Evolutionary conservation across 2,329 filamentous ascomycete genomes (phyloP), one percentile per base, ranked within the genome.

Genomic region (Pyrenophora teres): DNA sequence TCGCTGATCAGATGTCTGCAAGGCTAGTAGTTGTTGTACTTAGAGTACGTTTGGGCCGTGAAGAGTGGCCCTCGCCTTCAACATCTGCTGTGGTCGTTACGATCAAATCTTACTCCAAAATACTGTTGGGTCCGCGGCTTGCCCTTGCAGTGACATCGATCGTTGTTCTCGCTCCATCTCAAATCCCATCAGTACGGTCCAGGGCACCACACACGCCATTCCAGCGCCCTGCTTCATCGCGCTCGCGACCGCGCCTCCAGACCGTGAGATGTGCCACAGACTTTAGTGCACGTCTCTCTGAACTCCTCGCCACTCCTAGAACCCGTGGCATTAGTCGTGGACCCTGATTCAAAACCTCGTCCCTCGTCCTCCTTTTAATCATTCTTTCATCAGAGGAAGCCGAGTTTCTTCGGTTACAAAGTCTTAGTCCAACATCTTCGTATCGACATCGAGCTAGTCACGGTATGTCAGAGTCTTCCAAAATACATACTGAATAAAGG

Each of bases 151-250:
- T 55, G 48, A 54, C 46, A 51, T 57, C 60, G 57, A 60, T 53
- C 40, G 40, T 59, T 60, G 58, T 60, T 63, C 52, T 62, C 47
- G 52, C 50, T 58, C 57, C 46, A 40, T 60, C 48, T 56, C 55
- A 38, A 57, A 53, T 57, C 54, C 66, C 68, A 58, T 50, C 42
- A 52, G 42, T 55, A 60, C 62, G 63, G 65, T 60, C 46, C 42
- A 50, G 52, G 52, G 47, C 50, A 53, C 52, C 55, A 57, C 56
- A 62, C 61, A 58, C 23, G 23, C 59, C 69, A 73, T 73, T 72
- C 70, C 66, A 62, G 54, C 59, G 62, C 67, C 67, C 65, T 70
- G 62, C 64, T 62, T 63, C 59, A 60, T 66, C 62, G 64, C 68
- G 67, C 63, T 64, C 68, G 63, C 63, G 65, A 65, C 59, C 63